A percentile compares a stretch with the other conserved stretches of the same genome.
Conservation (phyloP, 176 grass and related monocot species). For the Puya raimondii region DNA sequence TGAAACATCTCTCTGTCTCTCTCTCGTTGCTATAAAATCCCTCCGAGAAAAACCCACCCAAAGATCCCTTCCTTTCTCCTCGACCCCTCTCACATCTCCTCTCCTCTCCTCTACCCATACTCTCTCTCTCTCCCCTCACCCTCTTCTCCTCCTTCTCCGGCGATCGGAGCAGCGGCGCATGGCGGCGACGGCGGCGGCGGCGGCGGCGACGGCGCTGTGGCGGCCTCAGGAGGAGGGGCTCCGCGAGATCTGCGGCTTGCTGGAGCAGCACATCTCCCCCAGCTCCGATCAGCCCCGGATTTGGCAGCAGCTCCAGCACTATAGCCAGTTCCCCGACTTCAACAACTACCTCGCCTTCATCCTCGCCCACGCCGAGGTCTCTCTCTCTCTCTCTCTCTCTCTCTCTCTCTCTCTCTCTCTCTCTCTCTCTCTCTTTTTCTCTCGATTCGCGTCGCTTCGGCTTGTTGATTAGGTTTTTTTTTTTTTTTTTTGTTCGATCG, state of each 20-base stretch:
- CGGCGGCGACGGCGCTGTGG: conserved; percentile 50
- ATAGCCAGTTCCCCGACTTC: conserved; percentile 95
- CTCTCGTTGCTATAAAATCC: not conserved
- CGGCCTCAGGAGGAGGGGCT: conserved; percentile 94
- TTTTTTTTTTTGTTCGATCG: too few relatives aligned
- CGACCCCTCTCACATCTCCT: not conserved
- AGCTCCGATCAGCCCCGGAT: conserved; percentile 79
- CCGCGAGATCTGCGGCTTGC: conserved; percentile 79
- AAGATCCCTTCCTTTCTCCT: conserved; percentile 13
- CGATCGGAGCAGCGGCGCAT: conserved; percentile 6
- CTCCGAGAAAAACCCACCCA: not conserved
- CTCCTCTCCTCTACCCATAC: not conserved
- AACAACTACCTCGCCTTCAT: conserved; percentile 95
- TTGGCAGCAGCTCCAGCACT: conserved; percentile 93
- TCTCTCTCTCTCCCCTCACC: not conserved
- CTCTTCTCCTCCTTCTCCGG: not conserved
- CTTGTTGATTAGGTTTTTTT: too few relatives aligned
- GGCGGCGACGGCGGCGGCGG: conserved; percentile 28
- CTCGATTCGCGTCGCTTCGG: not conserved
- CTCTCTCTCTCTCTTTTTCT: not conserved
- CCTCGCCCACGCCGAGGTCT: conserved; percentile 66
- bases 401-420: not conserved
- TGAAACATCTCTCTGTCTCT: not conserved
- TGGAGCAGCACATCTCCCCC: conserved; percentile 92
- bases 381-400: not conserved